Conservation (phyloP, 768 basidiomycete genomes). For the Leccinum subgranulosum region DNA sequence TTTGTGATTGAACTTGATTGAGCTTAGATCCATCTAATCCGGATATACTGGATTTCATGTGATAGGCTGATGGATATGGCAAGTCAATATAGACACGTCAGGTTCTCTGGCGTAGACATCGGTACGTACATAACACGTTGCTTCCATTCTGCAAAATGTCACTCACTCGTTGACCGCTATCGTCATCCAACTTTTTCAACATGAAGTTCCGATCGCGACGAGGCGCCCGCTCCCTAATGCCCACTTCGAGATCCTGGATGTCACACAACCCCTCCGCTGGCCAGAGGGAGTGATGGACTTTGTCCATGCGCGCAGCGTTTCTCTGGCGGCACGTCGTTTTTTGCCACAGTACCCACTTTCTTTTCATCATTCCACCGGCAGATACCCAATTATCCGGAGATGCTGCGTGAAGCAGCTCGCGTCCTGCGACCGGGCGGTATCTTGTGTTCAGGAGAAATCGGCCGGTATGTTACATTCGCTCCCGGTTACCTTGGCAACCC, state of each 20-base stretch:
- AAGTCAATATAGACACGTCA: constrained; percentile 55
- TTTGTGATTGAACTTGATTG: constrained; percentile 33
- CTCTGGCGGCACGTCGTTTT: constrained; percentile 54
- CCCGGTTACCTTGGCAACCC: constrained; percentile 28
- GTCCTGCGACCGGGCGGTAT: constrained; percentile 70
- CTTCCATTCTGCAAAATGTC: constrained; percentile 7
- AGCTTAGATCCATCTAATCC: constrained; percentile 18
- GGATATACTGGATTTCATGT: constrained; percentile 8
- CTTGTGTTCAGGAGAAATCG: constrained; percentile 65
- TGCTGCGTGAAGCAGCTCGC: constrained; percentile 59
- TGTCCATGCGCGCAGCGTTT: constrained; percentile 59
- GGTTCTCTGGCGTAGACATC: constrained; percentile 72
- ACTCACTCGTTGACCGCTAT: constrained; percentile 10
- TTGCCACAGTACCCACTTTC: constrained; percentile 1
- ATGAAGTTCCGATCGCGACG: constrained; percentile 67
- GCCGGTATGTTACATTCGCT: constrained; percentile 39
- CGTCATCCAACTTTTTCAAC: constrained; percentile 4
- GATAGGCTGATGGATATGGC: constrained; percentile 77
- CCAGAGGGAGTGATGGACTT: constrained; percentile 55
- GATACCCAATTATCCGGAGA: constrained; percentile 51
- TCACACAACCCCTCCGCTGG: constrained; percentile 52
- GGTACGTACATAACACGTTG: constrained; percentile 43
- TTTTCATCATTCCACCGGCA: constrained; percentile 29
- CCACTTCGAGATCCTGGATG: constrained; percentile 64
- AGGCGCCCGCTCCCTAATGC: constrained; percentile 59